phyloP scores from a whole-genome alignment of 352 stramenopile species.

The Globisporangium yorkense region DNA sequence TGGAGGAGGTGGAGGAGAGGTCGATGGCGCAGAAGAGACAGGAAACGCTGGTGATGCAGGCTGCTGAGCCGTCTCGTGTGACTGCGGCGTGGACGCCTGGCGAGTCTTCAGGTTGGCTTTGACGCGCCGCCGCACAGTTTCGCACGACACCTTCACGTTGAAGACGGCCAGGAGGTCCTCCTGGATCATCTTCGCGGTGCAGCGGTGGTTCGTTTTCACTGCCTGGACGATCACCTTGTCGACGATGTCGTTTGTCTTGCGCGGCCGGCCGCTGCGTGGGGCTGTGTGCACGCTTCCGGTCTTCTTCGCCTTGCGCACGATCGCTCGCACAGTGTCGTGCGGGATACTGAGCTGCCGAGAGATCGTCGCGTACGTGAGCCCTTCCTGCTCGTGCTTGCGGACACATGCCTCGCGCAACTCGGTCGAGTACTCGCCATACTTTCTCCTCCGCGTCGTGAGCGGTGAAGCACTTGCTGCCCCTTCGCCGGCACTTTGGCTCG shows the following conservation, averaged over 20 bases:
- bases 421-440: conserved; percentile 51
- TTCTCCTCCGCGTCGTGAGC: conserved; percentile 17
- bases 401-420: conserved; percentile 50
- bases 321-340: conserved; percentile 51
- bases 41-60: neutral
- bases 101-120: conserved; percentile 45
- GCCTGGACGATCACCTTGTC: conserved; percentile 65
- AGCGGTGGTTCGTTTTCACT: conserved; percentile 42
- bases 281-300: conserved; percentile 47
- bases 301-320: conserved; percentile 58
- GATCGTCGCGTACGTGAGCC: conserved; percentile 51
- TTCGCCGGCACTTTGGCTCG: neutral
- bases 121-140: conserved; percentile 55
- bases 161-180: conserved; percentile 49
- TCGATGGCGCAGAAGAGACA: no score
- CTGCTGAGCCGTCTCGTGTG: neutral
- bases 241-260: conserved; percentile 58
- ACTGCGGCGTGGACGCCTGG: neutral
- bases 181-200: conserved; percentile 58
- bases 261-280: conserved; percentile 51
- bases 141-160: conserved; percentile 48
- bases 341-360: conserved; percentile 47
- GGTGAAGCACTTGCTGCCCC: neutral
- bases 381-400: conserved; percentile 40
- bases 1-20: no score